Percentiles rank a stretch among this genome's conserved stretches.
These are phyloP conservation scores for Backusella australiensis DNA, from an alignment of 192 early-diverging fungal genomes.

Conservation along the genomic window DNA sequence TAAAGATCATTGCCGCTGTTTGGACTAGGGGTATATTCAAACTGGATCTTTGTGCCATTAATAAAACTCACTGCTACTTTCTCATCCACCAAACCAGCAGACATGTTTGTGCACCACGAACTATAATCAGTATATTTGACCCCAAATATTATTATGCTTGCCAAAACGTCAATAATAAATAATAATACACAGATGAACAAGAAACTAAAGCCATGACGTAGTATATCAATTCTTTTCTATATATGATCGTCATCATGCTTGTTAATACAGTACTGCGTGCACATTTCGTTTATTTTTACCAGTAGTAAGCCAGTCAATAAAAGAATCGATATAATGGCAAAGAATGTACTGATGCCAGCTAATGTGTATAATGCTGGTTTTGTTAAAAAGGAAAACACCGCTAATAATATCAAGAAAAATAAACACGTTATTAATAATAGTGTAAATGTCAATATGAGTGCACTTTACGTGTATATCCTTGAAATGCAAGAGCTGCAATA, in stretches of 20 bases:
- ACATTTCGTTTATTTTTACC: background rate
- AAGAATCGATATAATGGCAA: background rate
- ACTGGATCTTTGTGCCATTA: slow-evolving; percentile 23
- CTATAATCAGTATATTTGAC: background rate
- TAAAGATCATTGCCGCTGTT: slow-evolving; percentile 9
- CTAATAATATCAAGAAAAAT: background rate
- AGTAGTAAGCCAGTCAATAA: background rate
- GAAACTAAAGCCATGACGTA: background rate
- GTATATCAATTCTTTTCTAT: background rate
- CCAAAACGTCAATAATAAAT: background rate
- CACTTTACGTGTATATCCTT: slow-evolving; percentile 4
- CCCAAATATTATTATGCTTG: background rate
- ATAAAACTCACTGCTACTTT: slow-evolving; percentile 11
- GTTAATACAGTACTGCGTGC: too few species aligned
- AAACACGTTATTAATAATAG: background rate
- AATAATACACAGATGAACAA: background rate
- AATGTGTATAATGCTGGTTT: background rate
- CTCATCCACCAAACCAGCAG: slow-evolving; percentile 1
- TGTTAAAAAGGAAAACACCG: background rate
- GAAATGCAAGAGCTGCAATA: background rate
- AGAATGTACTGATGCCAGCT: background rate
- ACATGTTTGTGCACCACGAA: background rate
- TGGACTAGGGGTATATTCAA: slow-evolving; percentile 19
- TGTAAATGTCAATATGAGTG: background rate
- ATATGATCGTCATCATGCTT: too few species aligned